Conservation (phyloP, 176 grass and related monocot genomes). For the Elaeis guineensis region DNA sequence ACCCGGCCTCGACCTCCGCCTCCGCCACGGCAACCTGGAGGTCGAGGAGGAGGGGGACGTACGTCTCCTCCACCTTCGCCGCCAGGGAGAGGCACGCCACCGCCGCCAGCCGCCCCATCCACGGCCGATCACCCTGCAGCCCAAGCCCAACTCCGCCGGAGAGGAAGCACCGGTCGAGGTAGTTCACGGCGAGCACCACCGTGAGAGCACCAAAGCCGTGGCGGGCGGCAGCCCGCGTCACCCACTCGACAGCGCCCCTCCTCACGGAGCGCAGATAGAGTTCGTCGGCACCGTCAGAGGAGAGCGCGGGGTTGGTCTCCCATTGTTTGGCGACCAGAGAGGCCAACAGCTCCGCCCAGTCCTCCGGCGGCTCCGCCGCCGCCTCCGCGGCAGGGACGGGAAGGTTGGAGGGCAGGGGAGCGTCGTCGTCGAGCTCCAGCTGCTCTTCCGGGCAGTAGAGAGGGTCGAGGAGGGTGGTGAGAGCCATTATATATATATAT, state of each 20-base stretch:
- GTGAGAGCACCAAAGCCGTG: slow-evolving; percentile 66
- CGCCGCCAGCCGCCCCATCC: slow-evolving; percentile 69
- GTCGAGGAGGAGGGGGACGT: slow-evolving; percentile 52
- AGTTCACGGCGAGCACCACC: slow-evolving; percentile 41
- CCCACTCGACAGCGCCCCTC: slow-evolving; percentile 44
- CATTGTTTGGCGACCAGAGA: slow-evolving; percentile 22
- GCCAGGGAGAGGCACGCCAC: slow-evolving; percentile 63
- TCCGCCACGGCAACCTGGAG: slow-evolving; percentile 40
- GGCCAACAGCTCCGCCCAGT: background rate
- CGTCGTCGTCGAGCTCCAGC: slow-evolving; percentile 39
- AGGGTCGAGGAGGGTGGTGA: slow-evolving; percentile 48
- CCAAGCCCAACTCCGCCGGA: slow-evolving; percentile 18
- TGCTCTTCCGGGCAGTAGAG: slow-evolving; percentile 65
- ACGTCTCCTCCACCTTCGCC: slow-evolving; percentile 82
- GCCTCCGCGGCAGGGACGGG: background rate
- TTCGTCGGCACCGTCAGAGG: slow-evolving; percentile 17
- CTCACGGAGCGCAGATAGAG: slow-evolving; percentile 15
- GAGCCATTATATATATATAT: slow-evolving; percentile 10
- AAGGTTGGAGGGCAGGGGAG: slow-evolving; percentile 5
- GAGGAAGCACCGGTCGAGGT: slow-evolving; percentile 82
- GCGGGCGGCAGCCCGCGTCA: slow-evolving; percentile 23
- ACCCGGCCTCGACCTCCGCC: slow-evolving; percentile 1
- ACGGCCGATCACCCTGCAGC: slow-evolving; percentile 37
- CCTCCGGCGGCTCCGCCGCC: background rate
- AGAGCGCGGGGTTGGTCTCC: background rate